Evolutionary conservation across 495 filamentous ascomycete genomes (phyloP), one percentile per base, ranked within the genome.

Genomic region (Penicillium psychrofluorescens): DNA sequence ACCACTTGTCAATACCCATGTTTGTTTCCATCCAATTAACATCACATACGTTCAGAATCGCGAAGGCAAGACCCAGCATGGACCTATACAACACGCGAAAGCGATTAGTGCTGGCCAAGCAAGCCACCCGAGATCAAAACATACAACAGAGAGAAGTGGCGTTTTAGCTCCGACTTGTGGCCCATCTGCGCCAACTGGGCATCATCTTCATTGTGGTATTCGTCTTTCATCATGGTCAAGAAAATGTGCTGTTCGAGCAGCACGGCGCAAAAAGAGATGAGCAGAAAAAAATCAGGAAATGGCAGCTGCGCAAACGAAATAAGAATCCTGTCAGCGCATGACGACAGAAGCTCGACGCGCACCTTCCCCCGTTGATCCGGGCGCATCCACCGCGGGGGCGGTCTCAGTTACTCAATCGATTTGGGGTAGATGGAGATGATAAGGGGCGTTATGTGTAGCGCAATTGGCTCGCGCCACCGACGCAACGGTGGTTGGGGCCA

Each of bases 131-230:
- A 38, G 27, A 29, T 6, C 9, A 7, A 39, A 13, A 60, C 68
- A 36, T 57, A 67, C 60, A 77, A 50, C 43, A 71, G 56, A 0
- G 69, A 71, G 49, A 69, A 74, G n/a, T 78, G 77, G 36, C 80
- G 71, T 28, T 80, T 78, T 50, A 85, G 51, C 45, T 85, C 81
- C 12, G 72, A 63, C 66, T 75, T 81, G 58, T 85, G 81, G 38
- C 81, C 81, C 68, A 85, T 71, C 51, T 67, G 70, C n/a, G 77
- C 79, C 61, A 84, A 60, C 34, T 75, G 71, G 13, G 70, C 67
- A 52, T 80, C 76, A 49, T 71, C 67, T 36, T 62, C 61, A 16
- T 48, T 50, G 3, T 2, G 32, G 34, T 30, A 43, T 29, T 55
- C 34, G 31, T 56, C 50, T 30, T 64, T 59, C 56, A 53, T 51